phyloP scores from a whole-genome alignment of 306 rosid genomes.

The Vicia villosa region DNA sequence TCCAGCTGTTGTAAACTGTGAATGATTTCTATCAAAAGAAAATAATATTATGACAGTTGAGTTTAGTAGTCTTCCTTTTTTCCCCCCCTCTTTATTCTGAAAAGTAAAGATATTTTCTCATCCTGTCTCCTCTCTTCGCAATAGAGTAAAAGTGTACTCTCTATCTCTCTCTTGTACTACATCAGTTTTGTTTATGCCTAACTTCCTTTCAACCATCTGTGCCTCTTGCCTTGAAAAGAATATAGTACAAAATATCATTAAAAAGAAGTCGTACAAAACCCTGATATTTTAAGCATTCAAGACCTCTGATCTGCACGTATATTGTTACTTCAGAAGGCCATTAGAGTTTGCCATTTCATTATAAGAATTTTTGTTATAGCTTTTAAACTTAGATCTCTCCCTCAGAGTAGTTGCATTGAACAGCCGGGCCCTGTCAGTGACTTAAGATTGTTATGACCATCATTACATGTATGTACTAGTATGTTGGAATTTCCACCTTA shows the following conservation, averaged over 20 bases:
- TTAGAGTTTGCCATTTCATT: not conserved
- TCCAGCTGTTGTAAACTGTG: not conserved
- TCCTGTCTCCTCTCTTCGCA: not conserved
- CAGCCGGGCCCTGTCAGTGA: not conserved
- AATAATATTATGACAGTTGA: not conserved
- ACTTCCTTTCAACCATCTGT: not conserved
- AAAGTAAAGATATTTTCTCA: not conserved
- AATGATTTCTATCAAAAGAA: not conserved
- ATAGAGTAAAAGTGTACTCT: not conserved
- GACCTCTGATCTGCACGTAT: not conserved
- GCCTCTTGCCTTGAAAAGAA: not conserved
- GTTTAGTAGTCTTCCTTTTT: not conserved
- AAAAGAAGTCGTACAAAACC: not conserved
- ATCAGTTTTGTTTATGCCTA: not conserved
- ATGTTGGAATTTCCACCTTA: no score
- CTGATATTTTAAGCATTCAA: not conserved
- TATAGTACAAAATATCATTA: not conserved
- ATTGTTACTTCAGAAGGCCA: not conserved
- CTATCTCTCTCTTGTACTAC: not conserved
- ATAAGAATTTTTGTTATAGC: not conserved
- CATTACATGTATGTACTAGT: conserved; percentile 7
- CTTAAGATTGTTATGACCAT: not conserved
- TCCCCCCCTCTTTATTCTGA: not conserved
- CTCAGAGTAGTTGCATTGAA: not conserved
- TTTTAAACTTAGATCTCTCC: not conserved